These are phyloP conservation scores for Ophiostoma ips DNA, from an alignment of 2,329 filamentous ascomycete genomes.

Conservation along the genomic window DNA sequence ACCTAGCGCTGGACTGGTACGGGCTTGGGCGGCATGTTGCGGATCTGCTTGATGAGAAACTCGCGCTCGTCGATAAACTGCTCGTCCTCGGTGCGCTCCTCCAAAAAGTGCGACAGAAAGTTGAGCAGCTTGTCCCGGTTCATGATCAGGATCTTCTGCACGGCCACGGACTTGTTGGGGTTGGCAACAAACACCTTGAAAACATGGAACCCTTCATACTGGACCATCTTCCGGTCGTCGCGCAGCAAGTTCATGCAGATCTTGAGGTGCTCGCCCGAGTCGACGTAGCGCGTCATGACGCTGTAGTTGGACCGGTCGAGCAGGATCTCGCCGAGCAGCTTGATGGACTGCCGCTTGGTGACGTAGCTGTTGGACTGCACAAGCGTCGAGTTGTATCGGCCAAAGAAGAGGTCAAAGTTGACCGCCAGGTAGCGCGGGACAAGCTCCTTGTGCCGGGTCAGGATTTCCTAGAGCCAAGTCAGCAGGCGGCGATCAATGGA, in stretches of 20 bases:
- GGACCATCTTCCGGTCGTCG: constrained; percentile 96
- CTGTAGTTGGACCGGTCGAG: constrained; percentile 93
- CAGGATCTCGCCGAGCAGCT: constrained; percentile 86
- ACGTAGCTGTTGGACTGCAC: constrained; percentile 93
- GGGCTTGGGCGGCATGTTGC: constrained; percentile 47
- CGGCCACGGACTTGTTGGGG: constrained; percentile 91
- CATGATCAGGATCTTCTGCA: constrained; percentile 91
- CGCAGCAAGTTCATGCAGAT: constrained; percentile 95
- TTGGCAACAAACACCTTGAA: constrained; percentile 99
- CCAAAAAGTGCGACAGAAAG: constrained; percentile 83
- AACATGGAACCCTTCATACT: constrained; percentile 97
- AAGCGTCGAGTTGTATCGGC: constrained; percentile 73
- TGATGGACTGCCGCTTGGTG: constrained; percentile 95
- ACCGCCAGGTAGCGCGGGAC: constrained; percentile 76
- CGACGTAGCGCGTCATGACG: constrained; percentile 96
- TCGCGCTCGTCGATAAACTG: constrained; percentile 98
- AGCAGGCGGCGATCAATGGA: constrained; percentile 5
- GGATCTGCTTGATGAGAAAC: constrained; percentile 91
- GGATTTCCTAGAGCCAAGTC: constrained; percentile 51
- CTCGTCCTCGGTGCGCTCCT: constrained; percentile 91
- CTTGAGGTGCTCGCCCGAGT: constrained; percentile 89
- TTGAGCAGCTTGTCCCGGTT: constrained; percentile 82
- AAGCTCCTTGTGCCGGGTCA: constrained; percentile 86
- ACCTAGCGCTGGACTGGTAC: constrained; percentile 29
- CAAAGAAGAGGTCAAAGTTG: constrained; percentile 91